These are phyloP conservation scores for Hippophae gyantsensis DNA, from an alignment of 306 rosid genomes.

Conservation along the genomic window DNA sequence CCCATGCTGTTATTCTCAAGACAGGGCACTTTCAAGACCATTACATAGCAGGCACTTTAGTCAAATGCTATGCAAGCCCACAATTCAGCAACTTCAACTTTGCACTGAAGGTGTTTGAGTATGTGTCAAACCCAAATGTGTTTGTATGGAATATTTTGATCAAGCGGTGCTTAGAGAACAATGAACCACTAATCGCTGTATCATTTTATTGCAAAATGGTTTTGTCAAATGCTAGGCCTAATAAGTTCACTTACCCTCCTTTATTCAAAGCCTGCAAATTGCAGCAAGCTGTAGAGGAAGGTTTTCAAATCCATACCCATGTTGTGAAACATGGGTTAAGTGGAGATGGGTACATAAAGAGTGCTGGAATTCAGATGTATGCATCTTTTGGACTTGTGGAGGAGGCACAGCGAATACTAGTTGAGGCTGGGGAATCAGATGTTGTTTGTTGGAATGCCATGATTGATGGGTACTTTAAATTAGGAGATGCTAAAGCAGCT, in stretches of 20 bases:
- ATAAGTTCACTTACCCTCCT: conserved; percentile 51
- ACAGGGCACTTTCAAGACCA: conserved; percentile 50
- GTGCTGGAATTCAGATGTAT: conserved; percentile 62
- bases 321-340: conserved; percentile 38
- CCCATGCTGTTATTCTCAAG: conserved; percentile 35
- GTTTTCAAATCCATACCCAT: conserved; percentile 39
- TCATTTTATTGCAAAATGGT: conserved; percentile 35
- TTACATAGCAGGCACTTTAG: conserved; percentile 40
- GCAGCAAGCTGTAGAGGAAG: conserved; percentile 32
- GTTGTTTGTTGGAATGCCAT: conserved; percentile 54
- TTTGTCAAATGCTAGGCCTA: conserved; percentile 35
- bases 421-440: conserved; percentile 25
- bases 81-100: conserved; percentile 26
- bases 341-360: conserved; percentile 39
- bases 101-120: conserved; percentile 38
- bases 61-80: conserved; percentile 33
- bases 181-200: conserved; percentile 24
- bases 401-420: conserved; percentile 35
- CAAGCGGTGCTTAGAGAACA: conserved; percentile 41
- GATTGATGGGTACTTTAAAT: conserved; percentile 45
- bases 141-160: conserved; percentile 49
- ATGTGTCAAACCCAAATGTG: conserved; percentile 44
- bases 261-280: conserved; percentile 44
- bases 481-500: conserved; percentile 42
- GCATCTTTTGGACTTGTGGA: conserved; percentile 30